These are phyloP conservation scores for Xylaria multiplex DNA, from an alignment of 2,329 filamentous ascomycete genomes.

Conservation along the genomic window DNA sequence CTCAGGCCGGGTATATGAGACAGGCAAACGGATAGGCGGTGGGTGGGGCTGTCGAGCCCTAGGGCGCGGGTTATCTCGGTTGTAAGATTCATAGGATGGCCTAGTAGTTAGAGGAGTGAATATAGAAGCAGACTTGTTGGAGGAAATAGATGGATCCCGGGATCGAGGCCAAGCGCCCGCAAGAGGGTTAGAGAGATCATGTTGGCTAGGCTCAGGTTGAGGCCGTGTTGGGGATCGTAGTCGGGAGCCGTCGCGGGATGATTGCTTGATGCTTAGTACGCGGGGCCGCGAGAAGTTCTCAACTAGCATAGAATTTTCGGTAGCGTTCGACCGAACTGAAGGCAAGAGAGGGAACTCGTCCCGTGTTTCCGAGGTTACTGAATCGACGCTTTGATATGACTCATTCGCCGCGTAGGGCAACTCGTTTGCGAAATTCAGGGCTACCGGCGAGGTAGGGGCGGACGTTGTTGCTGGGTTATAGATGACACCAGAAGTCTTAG, in stretches of 20 bases:
- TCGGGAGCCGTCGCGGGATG: conserved; percentile 50
- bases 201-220: conserved; percentile 41
- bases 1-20: conserved; percentile 51
- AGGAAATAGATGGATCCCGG: conserved; percentile 60
- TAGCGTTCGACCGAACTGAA: conserved; percentile 43
- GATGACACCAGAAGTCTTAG: conserved; percentile 40
- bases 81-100: conserved; percentile 54
- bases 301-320: conserved; percentile 53
- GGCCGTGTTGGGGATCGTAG: conserved; percentile 46
- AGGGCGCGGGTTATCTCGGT: conserved; percentile 42
- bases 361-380: conserved; percentile 41
- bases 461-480: conserved; percentile 44
- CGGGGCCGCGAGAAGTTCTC: conserved; percentile 71
- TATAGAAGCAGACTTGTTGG: conserved; percentile 58
- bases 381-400: conserved; percentile 38
- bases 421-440: conserved; percentile 37
- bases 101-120: conserved; percentile 56
- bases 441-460: conserved; percentile 40
- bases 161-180: conserved; percentile 55
- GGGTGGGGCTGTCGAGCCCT: conserved; percentile 44
- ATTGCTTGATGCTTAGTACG: conserved; percentile 62
- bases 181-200: conserved; percentile 37
- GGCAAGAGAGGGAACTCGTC: conserved; percentile 44
- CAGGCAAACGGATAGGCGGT: conserved; percentile 45
- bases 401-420: conserved; percentile 39